These are phyloP conservation scores for Chaetoceros tenuissimus DNA, from an alignment of 108 stramenopile genomes.

Conservation along the genomic window DNA sequence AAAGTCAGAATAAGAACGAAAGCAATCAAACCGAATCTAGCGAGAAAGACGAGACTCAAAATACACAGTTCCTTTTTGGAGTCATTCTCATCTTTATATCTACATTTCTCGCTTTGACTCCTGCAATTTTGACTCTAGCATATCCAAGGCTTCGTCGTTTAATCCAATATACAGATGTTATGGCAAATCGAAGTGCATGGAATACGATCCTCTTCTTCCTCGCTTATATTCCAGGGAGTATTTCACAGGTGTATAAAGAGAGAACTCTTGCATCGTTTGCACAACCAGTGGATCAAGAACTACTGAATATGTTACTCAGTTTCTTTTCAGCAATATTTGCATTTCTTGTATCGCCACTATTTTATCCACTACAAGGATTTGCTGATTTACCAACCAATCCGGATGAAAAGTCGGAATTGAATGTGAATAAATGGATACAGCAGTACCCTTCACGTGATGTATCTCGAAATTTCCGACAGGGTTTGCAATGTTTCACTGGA, in stretches of 20 bases:
- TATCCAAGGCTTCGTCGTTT: conserved; percentile 35
- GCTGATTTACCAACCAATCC: conserved; percentile 18
- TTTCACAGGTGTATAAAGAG: conserved; percentile 81
- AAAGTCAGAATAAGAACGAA: conserved; percentile 3
- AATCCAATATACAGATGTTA: conserved; percentile 52
- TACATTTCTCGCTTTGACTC: conserved; percentile 49
- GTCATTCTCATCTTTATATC: conserved; percentile 52
- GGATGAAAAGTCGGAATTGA: conserved; percentile 1
- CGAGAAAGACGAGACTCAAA: not conserved
- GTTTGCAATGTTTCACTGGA: conserved; percentile 65
- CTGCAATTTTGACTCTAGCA: conserved; percentile 50
- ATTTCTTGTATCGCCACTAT: conserved; percentile 68
- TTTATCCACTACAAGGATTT: conserved; percentile 64
- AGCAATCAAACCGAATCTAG: not conserved
- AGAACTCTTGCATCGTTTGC: conserved; percentile 54
- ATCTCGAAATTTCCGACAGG: conserved; percentile 57
- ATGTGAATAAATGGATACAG: conserved; percentile 36
- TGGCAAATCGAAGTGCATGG: conserved; percentile 57
- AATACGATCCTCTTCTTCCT: conserved; percentile 68
- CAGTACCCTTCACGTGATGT: conserved; percentile 61
- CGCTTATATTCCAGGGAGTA: conserved; percentile 57
- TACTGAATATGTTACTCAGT: conserved; percentile 62
- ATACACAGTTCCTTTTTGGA: conserved; percentile 24
- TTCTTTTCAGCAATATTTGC: conserved; percentile 67
- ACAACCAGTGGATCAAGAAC: conserved; percentile 67